phyloP scores from a whole-genome alignment of 2,329 filamentous ascomycete species.

The Fusarium fujikuroi region DNA sequence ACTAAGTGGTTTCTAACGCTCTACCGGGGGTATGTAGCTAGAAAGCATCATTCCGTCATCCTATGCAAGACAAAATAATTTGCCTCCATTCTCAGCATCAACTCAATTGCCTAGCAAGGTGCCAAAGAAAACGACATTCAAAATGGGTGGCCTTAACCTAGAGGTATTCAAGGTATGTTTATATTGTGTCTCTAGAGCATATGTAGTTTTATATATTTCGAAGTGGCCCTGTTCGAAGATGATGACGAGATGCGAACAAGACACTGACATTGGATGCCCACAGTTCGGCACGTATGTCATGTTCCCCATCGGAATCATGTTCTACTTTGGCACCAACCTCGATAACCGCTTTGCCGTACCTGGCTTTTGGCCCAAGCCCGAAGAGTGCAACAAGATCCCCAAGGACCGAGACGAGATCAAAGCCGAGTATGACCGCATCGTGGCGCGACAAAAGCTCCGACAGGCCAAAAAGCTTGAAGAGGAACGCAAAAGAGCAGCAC shows the following conservation, averaged over 20 bases:
- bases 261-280: conserved; percentile 7
- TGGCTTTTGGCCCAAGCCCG: conserved; percentile 91
- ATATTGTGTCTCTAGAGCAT: background rate
- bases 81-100: conserved; percentile 26
- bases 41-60: conserved; percentile 32
- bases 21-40: conserved; percentile 40
- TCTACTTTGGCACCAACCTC: conserved; percentile 99
- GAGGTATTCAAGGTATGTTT: conserved; percentile 88
- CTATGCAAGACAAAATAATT: conserved; percentile 27
- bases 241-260: background rate
- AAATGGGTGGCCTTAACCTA: conserved; percentile 84
- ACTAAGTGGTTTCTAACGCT: conserved; percentile 12
- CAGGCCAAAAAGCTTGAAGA: conserved; percentile 64
- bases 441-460: conserved; percentile 75
- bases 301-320: conserved; percentile 99
- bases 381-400: conserved; percentile 80
- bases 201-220: background rate
- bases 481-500: conserved; percentile 45
- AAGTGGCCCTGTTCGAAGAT: background rate
- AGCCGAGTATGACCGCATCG: conserved; percentile 80
- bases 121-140: conserved; percentile 19
- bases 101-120: conserved; percentile 2
- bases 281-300: conserved; percentile 99
- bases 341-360: conserved; percentile 89
- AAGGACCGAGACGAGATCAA: conserved; percentile 84